phyloP scores from a whole-genome alignment of 441 rosid genomes.

The Lagerstroemia fauriei region DNA sequence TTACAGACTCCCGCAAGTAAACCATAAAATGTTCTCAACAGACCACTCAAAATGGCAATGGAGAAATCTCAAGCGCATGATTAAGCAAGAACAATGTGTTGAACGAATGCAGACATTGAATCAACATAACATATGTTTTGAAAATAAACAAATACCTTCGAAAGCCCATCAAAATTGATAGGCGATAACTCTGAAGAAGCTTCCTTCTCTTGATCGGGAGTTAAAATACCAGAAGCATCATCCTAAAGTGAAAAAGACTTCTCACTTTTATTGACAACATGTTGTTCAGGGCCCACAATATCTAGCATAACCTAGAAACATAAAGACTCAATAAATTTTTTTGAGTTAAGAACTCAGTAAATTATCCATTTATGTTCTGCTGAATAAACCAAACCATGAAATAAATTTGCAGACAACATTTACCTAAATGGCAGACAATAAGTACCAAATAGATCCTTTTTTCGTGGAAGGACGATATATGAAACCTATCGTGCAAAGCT shows the following conservation, averaged over 20 bases:
- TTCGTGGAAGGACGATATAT: not conserved
- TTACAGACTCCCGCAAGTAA: not conserved
- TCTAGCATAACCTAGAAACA: conserved; percentile 83
- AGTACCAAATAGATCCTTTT: not conserved
- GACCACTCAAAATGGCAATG: not conserved
- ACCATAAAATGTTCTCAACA: not conserved
- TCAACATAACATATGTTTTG: not conserved
- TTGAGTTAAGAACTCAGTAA: not conserved
- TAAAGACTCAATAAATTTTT: too few relatives aligned
- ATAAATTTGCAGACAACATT: not conserved
- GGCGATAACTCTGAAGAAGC: conserved; percentile 81
- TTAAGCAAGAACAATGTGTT: not conserved
- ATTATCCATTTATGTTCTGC: not conserved
- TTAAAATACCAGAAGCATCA: conserved; percentile 66
- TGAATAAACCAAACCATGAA: not conserved
- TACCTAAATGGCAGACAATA: not conserved
- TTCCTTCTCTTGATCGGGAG: conserved; percentile 71
- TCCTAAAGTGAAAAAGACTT: conserved; percentile 68
- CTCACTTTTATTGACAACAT: conserved; percentile 77
- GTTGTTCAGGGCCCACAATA: conserved; percentile 83
- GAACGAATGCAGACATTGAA: not conserved
- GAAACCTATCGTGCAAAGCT: conserved; percentile 83
- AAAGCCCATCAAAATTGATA: conserved; percentile 78
- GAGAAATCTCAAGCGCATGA: not conserved
- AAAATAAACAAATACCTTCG: conserved; percentile 48